Conservation (phyloP, 306 rosid genomes). For the Hylodesmum podocarpum region DNA sequence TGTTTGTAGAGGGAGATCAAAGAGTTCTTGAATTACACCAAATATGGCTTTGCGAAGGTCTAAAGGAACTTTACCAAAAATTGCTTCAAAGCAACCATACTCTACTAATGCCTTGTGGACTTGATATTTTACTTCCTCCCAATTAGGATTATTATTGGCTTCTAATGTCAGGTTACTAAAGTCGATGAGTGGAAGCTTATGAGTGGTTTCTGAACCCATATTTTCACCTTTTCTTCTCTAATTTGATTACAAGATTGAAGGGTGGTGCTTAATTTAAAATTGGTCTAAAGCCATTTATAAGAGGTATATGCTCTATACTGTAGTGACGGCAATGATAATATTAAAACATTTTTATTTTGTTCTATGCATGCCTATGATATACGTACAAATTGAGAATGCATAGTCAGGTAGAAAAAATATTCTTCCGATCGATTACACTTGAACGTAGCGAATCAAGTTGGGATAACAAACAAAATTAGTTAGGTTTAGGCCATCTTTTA, state of each 20-base stretch:
- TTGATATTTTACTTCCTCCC: slow-evolving; percentile 57
- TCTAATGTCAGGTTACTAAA: slow-evolving; percentile 38
- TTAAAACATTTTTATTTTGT: neutral
- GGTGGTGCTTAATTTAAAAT: neutral
- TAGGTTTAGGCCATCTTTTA: neutral
- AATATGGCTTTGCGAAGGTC: slow-evolving; percentile 43
- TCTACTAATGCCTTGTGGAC: slow-evolving; percentile 57
- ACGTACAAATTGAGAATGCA: neutral
- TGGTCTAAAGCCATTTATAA: neutral
- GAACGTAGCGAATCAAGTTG: neutral
- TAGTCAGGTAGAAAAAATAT: neutral
- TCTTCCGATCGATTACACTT: neutral
- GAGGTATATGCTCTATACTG: neutral
- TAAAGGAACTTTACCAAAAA: slow-evolving; percentile 46
- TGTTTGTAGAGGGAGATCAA: slow-evolving; percentile 68
- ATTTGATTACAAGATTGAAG: slow-evolving; percentile 14
- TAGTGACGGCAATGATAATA: neutral
- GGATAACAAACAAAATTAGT: neutral
- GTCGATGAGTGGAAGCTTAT: slow-evolving; percentile 58
- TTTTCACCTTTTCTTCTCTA: slow-evolving; percentile 3
- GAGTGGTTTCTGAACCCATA: slow-evolving; percentile 54
- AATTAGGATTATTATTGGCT: slow-evolving; percentile 36
- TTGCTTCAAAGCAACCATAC: slow-evolving; percentile 74
- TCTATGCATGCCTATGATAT: neutral
- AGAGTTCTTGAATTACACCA: slow-evolving; percentile 47